phyloP scores from a whole-genome alignment of 2,329 filamentous ascomycete species.

The Penicillium sp. region DNA sequence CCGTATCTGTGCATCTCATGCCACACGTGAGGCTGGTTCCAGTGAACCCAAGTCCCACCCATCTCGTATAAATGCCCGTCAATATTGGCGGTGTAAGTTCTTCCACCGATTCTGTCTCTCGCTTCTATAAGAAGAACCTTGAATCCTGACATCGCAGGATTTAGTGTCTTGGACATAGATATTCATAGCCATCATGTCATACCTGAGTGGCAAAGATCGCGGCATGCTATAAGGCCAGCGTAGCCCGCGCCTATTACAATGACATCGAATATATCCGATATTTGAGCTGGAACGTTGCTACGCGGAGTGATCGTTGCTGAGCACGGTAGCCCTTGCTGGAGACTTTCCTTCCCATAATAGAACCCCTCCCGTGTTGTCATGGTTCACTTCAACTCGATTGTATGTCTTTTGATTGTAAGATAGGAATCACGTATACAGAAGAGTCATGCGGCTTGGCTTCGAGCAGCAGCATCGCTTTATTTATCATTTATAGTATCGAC shows the following conservation, averaged over 20 bases:
- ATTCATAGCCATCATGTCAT: background rate
- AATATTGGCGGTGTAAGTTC: background rate
- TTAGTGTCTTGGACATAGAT: background rate
- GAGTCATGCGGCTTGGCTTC: too few relatives aligned
- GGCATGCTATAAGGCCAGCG: background rate
- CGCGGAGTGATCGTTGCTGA: background rate
- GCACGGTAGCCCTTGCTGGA: background rate
- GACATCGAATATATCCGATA: background rate
- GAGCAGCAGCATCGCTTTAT: too few relatives aligned
- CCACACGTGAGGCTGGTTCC: conserved; percentile 6
- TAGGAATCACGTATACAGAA: too few relatives aligned
- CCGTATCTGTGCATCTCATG: conserved; percentile 4
- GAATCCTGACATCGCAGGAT: background rate
- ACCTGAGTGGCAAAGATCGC: background rate
- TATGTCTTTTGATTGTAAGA: too few relatives aligned
- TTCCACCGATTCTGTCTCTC: background rate
- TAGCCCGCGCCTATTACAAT: background rate
- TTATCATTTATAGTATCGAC: background rate
- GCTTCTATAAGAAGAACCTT: conserved; percentile 4
- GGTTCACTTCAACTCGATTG: background rate
- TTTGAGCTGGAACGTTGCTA: background rate
- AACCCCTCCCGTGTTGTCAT: background rate
- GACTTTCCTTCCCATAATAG: background rate
- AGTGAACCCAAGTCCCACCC: conserved; percentile 5
- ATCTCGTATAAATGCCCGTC: conserved; percentile 8